Percentiles rank a stretch among this genome's conserved stretches.
Conservation (phyloP, 306 rosid genomes). For the Ochetophila trinervis region DNA sequence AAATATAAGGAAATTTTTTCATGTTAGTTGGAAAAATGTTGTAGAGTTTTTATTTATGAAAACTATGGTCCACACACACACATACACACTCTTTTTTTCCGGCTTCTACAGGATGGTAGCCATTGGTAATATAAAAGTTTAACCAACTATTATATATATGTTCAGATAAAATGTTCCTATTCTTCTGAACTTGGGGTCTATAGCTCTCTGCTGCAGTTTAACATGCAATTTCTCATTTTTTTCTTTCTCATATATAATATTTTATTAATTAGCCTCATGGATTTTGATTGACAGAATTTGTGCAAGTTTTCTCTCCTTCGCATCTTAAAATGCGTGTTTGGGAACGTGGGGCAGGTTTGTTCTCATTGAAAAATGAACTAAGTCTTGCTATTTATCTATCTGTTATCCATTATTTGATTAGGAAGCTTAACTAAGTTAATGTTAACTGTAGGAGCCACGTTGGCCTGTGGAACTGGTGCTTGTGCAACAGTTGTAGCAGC, state of each 20-base stretch:
- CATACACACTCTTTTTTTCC: too few relatives aligned
- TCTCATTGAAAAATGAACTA: neutral
- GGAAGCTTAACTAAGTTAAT: slow-evolving; percentile 6
- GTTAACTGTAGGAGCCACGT: slow-evolving; percentile 68
- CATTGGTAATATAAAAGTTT: too few relatives aligned
- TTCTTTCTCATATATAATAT: neutral
- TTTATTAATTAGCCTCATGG: slow-evolving; percentile 4
- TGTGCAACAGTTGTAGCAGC: slow-evolving; percentile 93
- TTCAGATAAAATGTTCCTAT: too few relatives aligned
- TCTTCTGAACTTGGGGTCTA: too few relatives aligned
- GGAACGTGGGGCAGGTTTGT: slow-evolving; percentile 98
- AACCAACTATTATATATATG: too few relatives aligned
- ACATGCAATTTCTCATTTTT: slow-evolving; percentile 6
- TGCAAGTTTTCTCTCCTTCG: slow-evolving; percentile 69
- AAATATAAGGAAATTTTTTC: too few relatives aligned
- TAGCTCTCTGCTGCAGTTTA: neutral
- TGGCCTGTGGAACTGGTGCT: slow-evolving; percentile 98
- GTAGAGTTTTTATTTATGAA: too few relatives aligned
- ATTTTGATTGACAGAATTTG: slow-evolving; percentile 67
- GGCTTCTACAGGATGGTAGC: too few relatives aligned
- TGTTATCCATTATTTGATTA: neutral
- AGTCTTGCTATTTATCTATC: neutral
- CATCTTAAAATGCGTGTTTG: slow-evolving; percentile 95
- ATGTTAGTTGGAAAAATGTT: too few relatives aligned
- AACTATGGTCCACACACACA: too few relatives aligned